phyloP scores from a whole-genome alignment of 768 basidiomycete species.

The Tulasnella sp. region DNA sequence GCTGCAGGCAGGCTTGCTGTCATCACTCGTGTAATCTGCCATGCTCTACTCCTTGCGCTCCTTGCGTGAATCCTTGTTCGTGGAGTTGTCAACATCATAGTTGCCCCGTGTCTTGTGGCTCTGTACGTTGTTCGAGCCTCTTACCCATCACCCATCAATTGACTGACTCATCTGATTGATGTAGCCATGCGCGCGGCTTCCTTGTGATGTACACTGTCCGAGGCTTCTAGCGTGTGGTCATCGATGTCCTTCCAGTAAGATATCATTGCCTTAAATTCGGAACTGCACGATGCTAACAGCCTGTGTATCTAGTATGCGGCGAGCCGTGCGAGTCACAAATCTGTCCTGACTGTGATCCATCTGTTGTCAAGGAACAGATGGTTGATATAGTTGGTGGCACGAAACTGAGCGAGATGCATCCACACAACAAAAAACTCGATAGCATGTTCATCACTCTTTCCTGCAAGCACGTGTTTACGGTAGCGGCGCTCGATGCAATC shows the following conservation, averaged over 20 bases:
- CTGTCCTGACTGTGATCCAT: conserved; percentile 41
- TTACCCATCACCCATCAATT: neutral
- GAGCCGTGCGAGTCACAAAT: conserved; percentile 47
- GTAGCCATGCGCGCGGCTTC: conserved; percentile 53
- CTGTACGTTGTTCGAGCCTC: conserved; percentile 33
- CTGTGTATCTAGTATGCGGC: conserved; percentile 44
- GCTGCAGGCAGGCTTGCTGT: conserved; percentile 43
- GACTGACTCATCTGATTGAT: neutral
- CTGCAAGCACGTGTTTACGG: conserved; percentile 57
- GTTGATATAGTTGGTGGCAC: conserved; percentile 52
- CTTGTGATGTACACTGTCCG: conserved; percentile 47
- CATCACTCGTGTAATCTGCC: conserved; percentile 39
- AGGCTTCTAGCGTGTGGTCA: conserved; percentile 47
- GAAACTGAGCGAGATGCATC: conserved; percentile 38
- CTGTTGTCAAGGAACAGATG: conserved; percentile 30
- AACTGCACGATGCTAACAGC: conserved; percentile 14
- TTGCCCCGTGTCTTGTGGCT: conserved; percentile 57
- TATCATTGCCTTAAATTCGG: neutral
- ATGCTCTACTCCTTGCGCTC: conserved; percentile 47
- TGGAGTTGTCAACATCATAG: conserved; percentile 46
- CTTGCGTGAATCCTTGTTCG: conserved; percentile 49
- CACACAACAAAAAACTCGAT: conserved; percentile 32
- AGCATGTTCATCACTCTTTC: conserved; percentile 47
- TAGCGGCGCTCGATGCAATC: conserved; percentile 57
- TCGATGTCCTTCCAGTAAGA: conserved; percentile 51